Evolutionary conservation across 2,329 filamentous ascomycete genomes (phyloP).

Genomic region (Fusarium praegraminearum): DNA sequence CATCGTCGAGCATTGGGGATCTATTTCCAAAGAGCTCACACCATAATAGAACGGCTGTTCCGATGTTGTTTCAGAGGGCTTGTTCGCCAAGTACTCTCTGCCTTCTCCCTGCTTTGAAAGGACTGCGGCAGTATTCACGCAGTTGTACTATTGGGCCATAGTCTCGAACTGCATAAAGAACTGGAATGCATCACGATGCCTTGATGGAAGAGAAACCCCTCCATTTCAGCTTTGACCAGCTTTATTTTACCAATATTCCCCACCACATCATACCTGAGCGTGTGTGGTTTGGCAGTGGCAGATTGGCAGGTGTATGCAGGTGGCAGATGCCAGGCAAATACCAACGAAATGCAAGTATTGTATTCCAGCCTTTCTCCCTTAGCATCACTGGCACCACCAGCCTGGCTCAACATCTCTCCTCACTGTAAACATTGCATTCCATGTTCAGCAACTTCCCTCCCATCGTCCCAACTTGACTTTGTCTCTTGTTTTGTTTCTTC

Average conservation of each 20-base stretch:
- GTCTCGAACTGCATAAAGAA: conserved; percentile 16
- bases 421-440: conserved; percentile 51
- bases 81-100: background rate
- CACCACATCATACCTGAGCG: conserved; percentile 30
- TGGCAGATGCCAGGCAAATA: conserved; percentile 44
- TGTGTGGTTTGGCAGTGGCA: conserved; percentile 15
- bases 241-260: conserved; percentile 31
- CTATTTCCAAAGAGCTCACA: background rate
- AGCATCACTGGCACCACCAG: conserved; percentile 24
- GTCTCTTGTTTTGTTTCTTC: conserved; percentile 34
- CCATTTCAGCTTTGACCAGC: conserved; percentile 27
- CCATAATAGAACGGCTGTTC: background rate
- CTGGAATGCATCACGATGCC: conserved; percentile 49
- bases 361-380: conserved; percentile 43
- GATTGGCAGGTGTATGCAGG: conserved; percentile 38
- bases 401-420: conserved; percentile 43
- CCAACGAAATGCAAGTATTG: conserved; percentile 35
- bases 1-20: background rate
- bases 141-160: conserved; percentile 22
- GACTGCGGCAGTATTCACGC: conserved; percentile 7
- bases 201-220: conserved; percentile 19
- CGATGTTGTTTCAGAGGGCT: background rate
- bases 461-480: conserved; percentile 31
- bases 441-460: conserved; percentile 17
- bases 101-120: conserved; percentile 30